phyloP scores from a whole-genome alignment of 2,329 filamentous ascomycete species.

The Talaromyces sp. region DNA sequence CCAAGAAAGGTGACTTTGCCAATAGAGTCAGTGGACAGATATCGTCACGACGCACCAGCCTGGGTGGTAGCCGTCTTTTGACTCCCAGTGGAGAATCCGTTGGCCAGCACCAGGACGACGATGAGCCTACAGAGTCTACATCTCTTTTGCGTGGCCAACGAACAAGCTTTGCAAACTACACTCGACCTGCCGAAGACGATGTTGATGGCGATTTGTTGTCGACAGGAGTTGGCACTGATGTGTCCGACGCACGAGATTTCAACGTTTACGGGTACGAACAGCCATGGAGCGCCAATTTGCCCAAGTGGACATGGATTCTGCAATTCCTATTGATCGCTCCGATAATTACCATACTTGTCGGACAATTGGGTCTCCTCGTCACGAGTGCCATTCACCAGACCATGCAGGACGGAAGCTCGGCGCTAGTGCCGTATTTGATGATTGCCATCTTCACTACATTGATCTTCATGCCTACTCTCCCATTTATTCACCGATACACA shows the following conservation, averaged over 20 bases:
- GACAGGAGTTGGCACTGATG: slow-evolving; percentile 28
- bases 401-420: slow-evolving; percentile 74
- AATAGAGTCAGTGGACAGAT: slow-evolving; percentile 51
- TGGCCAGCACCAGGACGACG: slow-evolving; percentile 37
- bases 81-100: slow-evolving; percentile 43
- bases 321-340: slow-evolving; percentile 81
- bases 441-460: slow-evolving; percentile 68
- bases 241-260: slow-evolving; percentile 32
- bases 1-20: slow-evolving; percentile 68
- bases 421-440: slow-evolving; percentile 69
- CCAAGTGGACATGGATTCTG: slow-evolving; percentile 81
- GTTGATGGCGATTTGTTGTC: slow-evolving; percentile 28
- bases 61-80: slow-evolving; percentile 44
- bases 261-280: slow-evolving; percentile 70
- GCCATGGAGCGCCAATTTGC: slow-evolving; percentile 75
- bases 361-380: slow-evolving; percentile 71
- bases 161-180: slow-evolving; percentile 58
- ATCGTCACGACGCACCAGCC: slow-evolving; percentile 35
- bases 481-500: slow-evolving; percentile 83
- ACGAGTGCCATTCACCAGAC: slow-evolving; percentile 76
- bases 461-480: slow-evolving; percentile 71
- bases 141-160: slow-evolving; percentile 54
- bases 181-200: slow-evolving; percentile 37
- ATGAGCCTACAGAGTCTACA: slow-evolving; percentile 54
- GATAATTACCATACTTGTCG: slow-evolving; percentile 72